These are phyloP conservation scores for Chrysoporthe puriensis DNA, from an alignment of 2,329 filamentous ascomycete genomes.

Conservation along the genomic window DNA sequence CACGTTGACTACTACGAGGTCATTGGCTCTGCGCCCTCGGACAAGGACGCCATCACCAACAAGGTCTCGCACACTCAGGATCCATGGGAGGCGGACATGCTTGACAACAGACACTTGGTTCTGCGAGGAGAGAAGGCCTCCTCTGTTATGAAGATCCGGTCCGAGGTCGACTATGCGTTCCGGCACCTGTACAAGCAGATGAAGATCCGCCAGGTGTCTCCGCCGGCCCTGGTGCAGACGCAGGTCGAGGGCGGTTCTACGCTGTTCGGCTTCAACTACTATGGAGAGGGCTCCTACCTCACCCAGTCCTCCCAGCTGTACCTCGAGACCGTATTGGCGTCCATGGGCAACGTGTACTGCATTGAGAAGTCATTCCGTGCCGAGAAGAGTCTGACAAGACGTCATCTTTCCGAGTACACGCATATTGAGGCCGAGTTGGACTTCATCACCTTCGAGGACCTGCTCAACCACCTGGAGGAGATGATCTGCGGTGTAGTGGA, in stretches of 20 bases:
- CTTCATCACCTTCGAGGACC: constrained; percentile 90
- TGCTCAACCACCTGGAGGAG: constrained; percentile 84
- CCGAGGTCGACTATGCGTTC: constrained; percentile 81
- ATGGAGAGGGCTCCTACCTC: constrained; percentile 81
- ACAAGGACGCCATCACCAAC: constrained; percentile 91
- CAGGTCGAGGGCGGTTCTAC: constrained; percentile 93
- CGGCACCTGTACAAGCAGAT: constrained; percentile 76
- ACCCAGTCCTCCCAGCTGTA: constrained; percentile 98
- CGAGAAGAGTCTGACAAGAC: constrained; percentile 91
- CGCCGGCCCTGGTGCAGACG: constrained; percentile 90
- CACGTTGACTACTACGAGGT: constrained; percentile 89
- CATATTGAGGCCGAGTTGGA: constrained; percentile 96
- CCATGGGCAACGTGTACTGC: constrained; percentile 93
- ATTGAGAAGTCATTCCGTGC: constrained; percentile 99
- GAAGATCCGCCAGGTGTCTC: constrained; percentile 80
- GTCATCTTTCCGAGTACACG: constrained; percentile 94
- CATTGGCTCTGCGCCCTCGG: constrained; percentile 77
- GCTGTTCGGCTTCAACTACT: constrained; percentile 73
- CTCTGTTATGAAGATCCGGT: constrained; percentile 85
- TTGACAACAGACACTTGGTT: constrained; percentile 78
- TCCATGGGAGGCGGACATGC: constrained; percentile 49
- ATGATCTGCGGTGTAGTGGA: constrained; percentile 87
- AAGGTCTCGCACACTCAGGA: constrained; percentile 64
- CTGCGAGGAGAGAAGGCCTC: constrained; percentile 83
- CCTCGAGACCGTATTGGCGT: constrained; percentile 90